Percentiles rank a stretch among this genome's conserved stretches.
Evolutionary conservation across 441 rosid genomes (phyloP).

Genomic region (Gossypium davidsonii): DNA sequence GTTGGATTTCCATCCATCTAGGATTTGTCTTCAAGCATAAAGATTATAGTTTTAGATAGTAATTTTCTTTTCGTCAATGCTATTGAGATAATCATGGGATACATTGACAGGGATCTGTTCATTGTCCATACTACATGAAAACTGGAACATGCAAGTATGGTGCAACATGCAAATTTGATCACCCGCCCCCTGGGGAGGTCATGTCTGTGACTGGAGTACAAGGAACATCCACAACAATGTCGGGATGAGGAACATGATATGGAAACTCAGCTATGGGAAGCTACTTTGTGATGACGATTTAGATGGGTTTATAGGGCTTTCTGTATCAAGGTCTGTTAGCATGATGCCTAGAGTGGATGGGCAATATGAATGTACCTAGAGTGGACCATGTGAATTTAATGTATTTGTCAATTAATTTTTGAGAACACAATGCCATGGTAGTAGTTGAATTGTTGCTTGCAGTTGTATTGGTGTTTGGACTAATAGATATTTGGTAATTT

Average conservation of each 20-base stretch:
- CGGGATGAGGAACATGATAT: constrained; percentile 21
- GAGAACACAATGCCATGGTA: not conserved
- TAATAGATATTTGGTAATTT: not conserved
- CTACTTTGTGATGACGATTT: not conserved
- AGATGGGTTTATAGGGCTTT: not conserved
- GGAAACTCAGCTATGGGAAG: not conserved
- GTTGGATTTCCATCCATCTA: not conserved
- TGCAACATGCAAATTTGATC: constrained; percentile 79
- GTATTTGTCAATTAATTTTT: not conserved
- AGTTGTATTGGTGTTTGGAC: not conserved
- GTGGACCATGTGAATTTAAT: not conserved
- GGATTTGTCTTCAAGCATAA: not conserved
- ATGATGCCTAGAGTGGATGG: not conserved
- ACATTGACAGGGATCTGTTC: constrained; percentile 55
- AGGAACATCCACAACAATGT: constrained; percentile 24
- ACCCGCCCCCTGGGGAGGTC: constrained; percentile 92
- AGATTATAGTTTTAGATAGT: not conserved
- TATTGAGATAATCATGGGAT: not conserved
- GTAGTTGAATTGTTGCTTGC: not conserved
- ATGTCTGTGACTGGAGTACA: constrained; percentile 44
- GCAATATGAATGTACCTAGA: not conserved
- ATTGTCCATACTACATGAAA: constrained; percentile 90
- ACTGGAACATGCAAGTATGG: constrained; percentile 88
- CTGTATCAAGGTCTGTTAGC: not conserved
- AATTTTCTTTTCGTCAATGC: not conserved